Evolutionary conservation across 2,329 filamentous ascomycete species (phyloP), one percentile per base, ranked within the genome.

Genomic region (Neoscytalidium dimidiatum): DNA sequence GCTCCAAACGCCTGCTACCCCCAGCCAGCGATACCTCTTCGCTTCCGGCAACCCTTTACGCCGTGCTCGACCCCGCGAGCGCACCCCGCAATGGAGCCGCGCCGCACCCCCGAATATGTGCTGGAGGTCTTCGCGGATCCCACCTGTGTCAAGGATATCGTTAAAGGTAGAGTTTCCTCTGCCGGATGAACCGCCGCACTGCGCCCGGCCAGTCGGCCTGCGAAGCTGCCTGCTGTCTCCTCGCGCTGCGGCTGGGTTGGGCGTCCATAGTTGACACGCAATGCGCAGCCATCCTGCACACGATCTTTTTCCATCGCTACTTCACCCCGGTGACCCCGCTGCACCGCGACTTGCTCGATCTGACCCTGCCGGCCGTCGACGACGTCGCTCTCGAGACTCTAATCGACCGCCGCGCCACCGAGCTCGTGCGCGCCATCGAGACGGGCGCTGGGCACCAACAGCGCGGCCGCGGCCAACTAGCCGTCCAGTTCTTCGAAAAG

Each of bases 241-340:
- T 9, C 23, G 49, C 35, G 28, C 29, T 21, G 51, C 29, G 21
- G 29, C 28, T 14, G 38, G 23, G n/a, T 19, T 56, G 41, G 23
- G 17, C 29, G 28, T 53, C 19, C 44, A 44, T 14, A 44, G 61
- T 29, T 64, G 61, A 64, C 61, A 53, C 35, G 35, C 61, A 23
- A 17, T 19, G 56, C 43, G 51, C 72, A 96, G 94, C 91, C 68
- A 91, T 97, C 76, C 86, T 98, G 57, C 94, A 97, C 78, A 96
- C 94, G 58, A 97, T 98, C 78, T 99, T 98, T 87, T 98, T 98
- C 85, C 94, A 97, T 82, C 91, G 95, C 74, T 96, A 94, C 86
- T 97, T 98, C 83, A 92, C 92, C 65, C 89, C 92, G 66, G 86
- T 97, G 71, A 83, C 87, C 46, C 94, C 95, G 5, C 86, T 88